Conservation (phyloP, 331 rosid genomes). For the Prunus yedoensis region DNA sequence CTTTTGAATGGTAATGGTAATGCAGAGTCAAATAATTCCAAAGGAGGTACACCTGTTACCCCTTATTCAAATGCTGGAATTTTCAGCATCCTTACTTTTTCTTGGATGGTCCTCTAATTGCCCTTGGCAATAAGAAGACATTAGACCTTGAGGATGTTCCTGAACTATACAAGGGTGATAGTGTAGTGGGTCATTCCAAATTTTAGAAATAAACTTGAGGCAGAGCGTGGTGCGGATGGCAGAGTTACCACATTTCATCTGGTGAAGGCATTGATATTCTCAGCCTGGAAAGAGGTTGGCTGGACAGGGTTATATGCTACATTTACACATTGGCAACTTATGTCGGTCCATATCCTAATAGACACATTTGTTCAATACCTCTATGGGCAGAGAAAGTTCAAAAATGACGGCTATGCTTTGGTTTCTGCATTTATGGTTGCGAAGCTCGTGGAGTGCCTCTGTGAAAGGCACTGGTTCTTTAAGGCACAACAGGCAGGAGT, state of each 20-base stretch:
- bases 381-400: slow-evolving; percentile 45
- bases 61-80: slow-evolving; percentile 76
- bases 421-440: too few species aligned
- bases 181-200: slow-evolving; percentile 49
- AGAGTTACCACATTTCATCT: slow-evolving; percentile 54
- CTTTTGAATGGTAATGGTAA: slow-evolving; percentile 53
- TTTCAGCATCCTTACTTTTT: slow-evolving; percentile 69
- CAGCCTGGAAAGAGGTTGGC: slow-evolving; percentile 64
- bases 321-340: slow-evolving; percentile 51
- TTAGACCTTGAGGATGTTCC: slow-evolving; percentile 93
- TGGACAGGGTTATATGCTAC: slow-evolving; percentile 40
- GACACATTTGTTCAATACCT: slow-evolving; percentile 79
- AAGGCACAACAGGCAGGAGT: too few species aligned
- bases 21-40: slow-evolving; percentile 32
- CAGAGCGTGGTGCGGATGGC: slow-evolving; percentile 42
- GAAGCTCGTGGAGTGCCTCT: too few species aligned
- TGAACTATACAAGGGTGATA: slow-evolving; percentile 59
- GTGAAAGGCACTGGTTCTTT: too few species aligned
- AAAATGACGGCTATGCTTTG: slow-evolving; percentile 63
- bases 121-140: slow-evolving; percentile 59
- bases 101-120: slow-evolving; percentile 76
- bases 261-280: slow-evolving; percentile 48
- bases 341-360: slow-evolving; percentile 84
- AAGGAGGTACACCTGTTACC: slow-evolving; percentile 60
- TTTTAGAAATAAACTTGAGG: slow-evolving; percentile 47